Base-by-base conservation (phyloP, 2,329 filamentous ascomycete species). In the Pseudocercospora eumusae region DNA sequence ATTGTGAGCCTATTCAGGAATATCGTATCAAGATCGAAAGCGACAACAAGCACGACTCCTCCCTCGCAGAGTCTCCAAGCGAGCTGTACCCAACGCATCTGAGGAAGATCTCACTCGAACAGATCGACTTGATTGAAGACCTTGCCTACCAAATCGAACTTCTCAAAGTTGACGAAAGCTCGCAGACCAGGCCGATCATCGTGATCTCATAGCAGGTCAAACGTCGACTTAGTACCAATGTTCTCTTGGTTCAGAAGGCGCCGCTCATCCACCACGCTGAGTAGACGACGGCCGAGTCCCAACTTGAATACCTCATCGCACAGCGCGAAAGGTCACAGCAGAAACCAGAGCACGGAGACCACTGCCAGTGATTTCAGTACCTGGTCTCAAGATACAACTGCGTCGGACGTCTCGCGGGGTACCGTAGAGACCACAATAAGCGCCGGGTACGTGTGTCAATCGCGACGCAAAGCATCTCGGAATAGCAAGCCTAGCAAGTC, bases 351-450 rank as follows among this genome's bases (percentile, higher is more conserved):
- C 47, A 15, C 20, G 28, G 21, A 50, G 21, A 50, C 47, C 15
- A 23, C 47, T 10, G 47, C 47, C 20, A 50, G 47, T 8, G 23
- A 50, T 20, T 50, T 50, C 47, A 50, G 47, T 25, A 50, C 20
- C 21, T 50, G 47, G 47, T 50, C 47, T 15, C 7, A 10, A n/a
- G n/a, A 15, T 9, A 50, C 10, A 7, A n/a, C 47, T 25, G 20
- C 47, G 13, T 50, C 47, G 18, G 53, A 40, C n/a, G 11, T 31
- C 53, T 36, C 31, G 20, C 27, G 53, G 20, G 53, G 53, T 20
- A 56, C 53, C 20, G 28, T 56, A 13, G 53, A 56, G 18, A 56
- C 53, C 2, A 56, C 28, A 3, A 56, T 56, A 25, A 50, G 47
- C 23, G 47, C 47, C 23, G 47, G 47, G 15, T 25, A 50, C 47